Conservation (phyloP, 306 rosid genomes). For the Mimosa pudica region DNA sequence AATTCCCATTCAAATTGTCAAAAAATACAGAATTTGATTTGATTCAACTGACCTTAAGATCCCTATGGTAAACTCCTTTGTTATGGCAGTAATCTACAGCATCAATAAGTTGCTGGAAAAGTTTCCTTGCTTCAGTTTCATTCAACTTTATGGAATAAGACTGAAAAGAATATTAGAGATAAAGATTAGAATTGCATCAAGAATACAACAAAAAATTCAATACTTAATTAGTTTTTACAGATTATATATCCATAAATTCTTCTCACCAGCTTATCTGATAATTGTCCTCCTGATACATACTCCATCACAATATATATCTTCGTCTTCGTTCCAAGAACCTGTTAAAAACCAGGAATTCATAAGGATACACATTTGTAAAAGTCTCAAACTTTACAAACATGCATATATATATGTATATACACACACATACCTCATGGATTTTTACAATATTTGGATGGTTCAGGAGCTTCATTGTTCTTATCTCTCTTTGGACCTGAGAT, state of each 20-base stretch:
- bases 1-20: not conserved
- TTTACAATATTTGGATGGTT: constrained; percentile 76
- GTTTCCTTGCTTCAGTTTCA: constrained; percentile 72
- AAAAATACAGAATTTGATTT: not conserved
- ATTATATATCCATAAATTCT: constrained; percentile 27
- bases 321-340: constrained; percentile 77
- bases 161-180: constrained; percentile 35
- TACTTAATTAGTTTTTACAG: constrained; percentile 4
- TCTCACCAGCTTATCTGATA: constrained; percentile 73
- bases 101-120: constrained; percentile 80
- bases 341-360: constrained; percentile 10
- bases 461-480: constrained; percentile 77
- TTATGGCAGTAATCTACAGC: constrained; percentile 77
- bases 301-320: constrained; percentile 85
- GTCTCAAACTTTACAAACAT: not conserved
- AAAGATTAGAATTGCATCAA: constrained; percentile 24
- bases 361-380: not conserved
- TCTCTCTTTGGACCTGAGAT: constrained; percentile 82
- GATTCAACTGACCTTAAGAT: constrained; percentile 63
- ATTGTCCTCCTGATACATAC: constrained; percentile 69
- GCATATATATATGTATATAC: constrained; percentile 22
- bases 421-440: constrained; percentile 63
- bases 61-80: constrained; percentile 77
- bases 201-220: constrained; percentile 3
- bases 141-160: constrained; percentile 47